These are phyloP conservation scores for Kodamaea sp. DNA, from an alignment of 1,139 yeast genomes.

Conservation along the genomic window DNA sequence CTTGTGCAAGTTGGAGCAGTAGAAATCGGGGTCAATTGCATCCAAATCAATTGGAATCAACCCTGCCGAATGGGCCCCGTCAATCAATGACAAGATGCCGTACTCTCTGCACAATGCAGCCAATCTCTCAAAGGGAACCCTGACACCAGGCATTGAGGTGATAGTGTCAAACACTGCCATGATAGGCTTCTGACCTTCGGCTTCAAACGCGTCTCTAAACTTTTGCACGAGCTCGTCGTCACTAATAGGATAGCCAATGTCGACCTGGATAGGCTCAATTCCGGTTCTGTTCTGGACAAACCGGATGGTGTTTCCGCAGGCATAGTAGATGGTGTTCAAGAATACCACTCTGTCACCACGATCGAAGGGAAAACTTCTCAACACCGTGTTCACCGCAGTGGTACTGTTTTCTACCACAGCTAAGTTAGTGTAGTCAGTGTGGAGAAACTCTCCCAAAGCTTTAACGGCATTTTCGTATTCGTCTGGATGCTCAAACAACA, in stretches of 20 bases:
- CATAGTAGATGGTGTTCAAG: conserved; percentile 56
- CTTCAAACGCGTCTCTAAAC: conserved; percentile 34
- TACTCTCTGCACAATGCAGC: conserved; percentile 49
- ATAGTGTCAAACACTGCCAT: conserved; percentile 62
- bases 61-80: conserved; percentile 75
- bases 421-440: conserved; percentile 45
- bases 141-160: conserved; percentile 64
- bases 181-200: conserved; percentile 22
- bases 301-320: conserved; percentile 55
- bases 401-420: conserved; percentile 64
- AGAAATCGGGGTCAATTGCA: conserved; percentile 58
- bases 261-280: conserved; percentile 45
- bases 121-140: conserved; percentile 56
- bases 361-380: conserved; percentile 54
- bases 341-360: conserved; percentile 57
- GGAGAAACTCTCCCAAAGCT: conserved; percentile 38
- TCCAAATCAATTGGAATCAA: conserved; percentile 48
- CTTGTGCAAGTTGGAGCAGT: conserved; percentile 65
- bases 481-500: conserved; percentile 21
- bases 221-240: conserved; percentile 47
- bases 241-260: conserved; percentile 50
- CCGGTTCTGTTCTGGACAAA: conserved; percentile 47
- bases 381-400: conserved; percentile 57
- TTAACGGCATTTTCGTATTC: conserved; percentile 33
- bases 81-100: conserved; percentile 57